Conservation (phyloP, 257 asterid species). For the Solanum corneliomulleri region DNA sequence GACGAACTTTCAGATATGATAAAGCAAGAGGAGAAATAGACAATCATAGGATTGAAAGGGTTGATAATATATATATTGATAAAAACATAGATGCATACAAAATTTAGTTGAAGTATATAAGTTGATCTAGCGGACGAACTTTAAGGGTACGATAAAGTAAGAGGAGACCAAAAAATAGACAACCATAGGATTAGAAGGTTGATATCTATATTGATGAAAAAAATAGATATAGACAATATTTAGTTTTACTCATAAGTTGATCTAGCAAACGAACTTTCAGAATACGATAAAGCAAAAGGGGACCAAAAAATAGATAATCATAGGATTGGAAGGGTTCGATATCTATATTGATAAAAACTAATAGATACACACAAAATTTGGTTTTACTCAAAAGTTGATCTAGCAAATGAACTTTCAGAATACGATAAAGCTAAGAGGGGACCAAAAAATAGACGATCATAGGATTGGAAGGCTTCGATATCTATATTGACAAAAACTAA, state of each 20-base stretch:
- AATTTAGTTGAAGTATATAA: neutral
- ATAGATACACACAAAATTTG: neutral
- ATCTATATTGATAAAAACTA: neutral
- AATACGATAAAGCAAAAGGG: neutral
- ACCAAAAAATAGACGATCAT: too few relatives aligned
- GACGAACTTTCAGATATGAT: too few relatives aligned
- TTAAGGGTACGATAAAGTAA: neutral
- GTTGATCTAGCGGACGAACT: neutral
- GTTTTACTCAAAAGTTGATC: neutral
- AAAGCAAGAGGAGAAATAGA: neutral
- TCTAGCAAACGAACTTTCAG: too few relatives aligned
- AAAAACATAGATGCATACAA: neutral
- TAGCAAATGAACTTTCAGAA: neutral
- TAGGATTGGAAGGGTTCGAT: neutral
- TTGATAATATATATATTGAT: too few relatives aligned
- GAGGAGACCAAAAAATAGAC: neutral
- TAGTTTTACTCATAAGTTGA: neutral
- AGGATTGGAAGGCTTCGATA: neutral
- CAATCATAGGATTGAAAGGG: neutral
- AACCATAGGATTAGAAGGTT: neutral
- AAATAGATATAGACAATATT: neutral
- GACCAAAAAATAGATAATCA: neutral
- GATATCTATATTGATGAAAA: neutral
- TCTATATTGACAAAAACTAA: neutral
- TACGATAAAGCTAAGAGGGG: neutral